Evolutionary conservation across 495 filamentous ascomycete species (phyloP).

Genomic region (Penicillium subrubescens): DNA sequence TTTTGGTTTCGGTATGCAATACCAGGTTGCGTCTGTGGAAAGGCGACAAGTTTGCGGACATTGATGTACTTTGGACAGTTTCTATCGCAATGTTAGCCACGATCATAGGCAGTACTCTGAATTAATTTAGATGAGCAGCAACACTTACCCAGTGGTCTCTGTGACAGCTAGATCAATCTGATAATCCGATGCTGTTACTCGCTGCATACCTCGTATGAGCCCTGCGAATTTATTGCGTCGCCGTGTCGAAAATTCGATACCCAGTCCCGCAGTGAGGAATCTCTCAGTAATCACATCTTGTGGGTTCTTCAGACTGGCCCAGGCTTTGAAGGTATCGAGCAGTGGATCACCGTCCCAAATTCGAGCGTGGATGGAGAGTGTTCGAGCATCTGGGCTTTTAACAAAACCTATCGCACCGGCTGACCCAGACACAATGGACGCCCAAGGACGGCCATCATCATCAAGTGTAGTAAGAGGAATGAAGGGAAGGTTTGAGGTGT

Average conservation of each 20-base stretch:
- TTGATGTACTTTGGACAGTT: conserved; percentile 30
- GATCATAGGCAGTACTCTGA: too few species aligned
- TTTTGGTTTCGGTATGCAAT: conserved; percentile 1
- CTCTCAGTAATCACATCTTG: background rate
- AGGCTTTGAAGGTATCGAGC: conserved; percentile 8
- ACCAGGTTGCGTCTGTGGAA: conserved; percentile 10
- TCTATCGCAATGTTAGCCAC: background rate
- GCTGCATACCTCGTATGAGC: background rate
- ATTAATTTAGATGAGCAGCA: too few species aligned
- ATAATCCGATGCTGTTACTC: conserved; percentile 1
- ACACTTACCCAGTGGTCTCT: conserved; percentile 17
- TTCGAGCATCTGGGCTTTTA: conserved; percentile 14
- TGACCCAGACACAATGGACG: conserved; percentile 16
- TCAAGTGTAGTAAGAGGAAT: conserved; percentile 20
- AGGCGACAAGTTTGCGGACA: conserved; percentile 17
- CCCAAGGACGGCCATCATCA: conserved; percentile 21
- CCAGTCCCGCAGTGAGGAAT: conserved; percentile 18
- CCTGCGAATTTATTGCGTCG: conserved; percentile 24
- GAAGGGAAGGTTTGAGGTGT: conserved; percentile 21
- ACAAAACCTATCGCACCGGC: conserved; percentile 17
- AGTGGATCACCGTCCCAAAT: conserved; percentile 24
- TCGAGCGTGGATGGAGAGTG: conserved; percentile 5
- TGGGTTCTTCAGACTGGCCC: background rate
- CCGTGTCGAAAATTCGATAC: conserved; percentile 22
- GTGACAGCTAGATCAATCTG: conserved; percentile 12